These are phyloP conservation scores for Spathaspora gorwiae DNA, from an alignment of 805 yeast genomes.

Conservation along the genomic window DNA sequence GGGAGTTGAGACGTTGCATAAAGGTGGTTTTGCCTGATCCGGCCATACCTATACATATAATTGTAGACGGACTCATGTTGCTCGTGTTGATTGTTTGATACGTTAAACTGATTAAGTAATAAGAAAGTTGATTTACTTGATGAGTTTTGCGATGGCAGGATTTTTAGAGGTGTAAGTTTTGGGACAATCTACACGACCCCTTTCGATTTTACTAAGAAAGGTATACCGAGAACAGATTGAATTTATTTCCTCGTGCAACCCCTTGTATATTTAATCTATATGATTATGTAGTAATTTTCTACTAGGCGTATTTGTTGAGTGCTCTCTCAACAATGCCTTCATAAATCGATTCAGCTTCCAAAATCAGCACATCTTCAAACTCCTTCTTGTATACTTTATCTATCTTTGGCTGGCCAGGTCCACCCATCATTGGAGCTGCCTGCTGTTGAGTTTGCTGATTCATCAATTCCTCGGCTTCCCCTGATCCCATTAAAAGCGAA, in stretches of 20 bases:
- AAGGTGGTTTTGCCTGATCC: constrained; percentile 94
- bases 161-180: too few species aligned
- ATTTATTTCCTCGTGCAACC: too few species aligned
- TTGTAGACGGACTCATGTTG: constrained; percentile 20
- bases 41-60: constrained; percentile 49
- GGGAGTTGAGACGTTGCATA: constrained; percentile 90
- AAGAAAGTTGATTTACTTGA: too few species aligned
- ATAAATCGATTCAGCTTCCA: constrained; percentile 39
- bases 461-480: constrained; percentile 42
- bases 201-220: too few species aligned
- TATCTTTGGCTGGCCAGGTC: constrained; percentile 60
- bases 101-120: too few species aligned
- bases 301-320: background rate
- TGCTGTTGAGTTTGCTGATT: constrained; percentile 32
- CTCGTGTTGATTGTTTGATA: background rate
- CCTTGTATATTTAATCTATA: too few species aligned
- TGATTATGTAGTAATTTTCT: too few species aligned
- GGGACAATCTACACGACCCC: too few species aligned
- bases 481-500: constrained; percentile 59
- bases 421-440: constrained; percentile 36
- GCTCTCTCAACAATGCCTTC: constrained; percentile 63
- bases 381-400: constrained; percentile 62
- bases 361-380: constrained; percentile 69
- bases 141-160: too few species aligned
- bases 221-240: too few species aligned